These are phyloP conservation scores for Dactylonectria macrodidyma DNA, from an alignment of 2,329 filamentous ascomycete species.

Conservation along the genomic window DNA sequence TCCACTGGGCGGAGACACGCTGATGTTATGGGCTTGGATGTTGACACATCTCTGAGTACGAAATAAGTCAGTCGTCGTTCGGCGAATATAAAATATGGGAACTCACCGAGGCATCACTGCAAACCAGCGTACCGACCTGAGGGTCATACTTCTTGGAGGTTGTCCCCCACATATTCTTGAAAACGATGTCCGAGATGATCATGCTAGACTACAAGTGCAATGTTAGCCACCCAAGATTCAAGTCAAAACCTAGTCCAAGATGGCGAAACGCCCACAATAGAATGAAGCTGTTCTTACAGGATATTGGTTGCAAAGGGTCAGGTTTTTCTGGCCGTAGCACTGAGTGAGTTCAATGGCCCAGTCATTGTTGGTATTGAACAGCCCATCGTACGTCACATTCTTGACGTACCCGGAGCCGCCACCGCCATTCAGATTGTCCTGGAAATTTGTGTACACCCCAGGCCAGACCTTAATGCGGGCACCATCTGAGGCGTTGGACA, in stretches of 20 bases:
- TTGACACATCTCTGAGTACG: neutral
- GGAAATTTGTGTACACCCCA: conserved; percentile 52
- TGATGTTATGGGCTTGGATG: neutral
- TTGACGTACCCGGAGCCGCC: conserved; percentile 65
- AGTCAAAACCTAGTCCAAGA: neutral
- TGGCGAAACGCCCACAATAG: neutral
- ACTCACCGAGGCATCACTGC: neutral
- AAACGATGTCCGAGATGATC: neutral
- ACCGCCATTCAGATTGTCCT: conserved; percentile 71
- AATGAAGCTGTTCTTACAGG: neutral
- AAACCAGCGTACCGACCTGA: neutral
- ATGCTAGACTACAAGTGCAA: neutral
- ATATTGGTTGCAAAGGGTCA: neutral
- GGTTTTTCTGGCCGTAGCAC: conserved; percentile 32
- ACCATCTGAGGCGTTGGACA: conserved; percentile 72
- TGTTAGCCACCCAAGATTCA: neutral
- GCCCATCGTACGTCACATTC: conserved; percentile 78
- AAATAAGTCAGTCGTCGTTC: neutral
- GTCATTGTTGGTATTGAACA: conserved; percentile 73
- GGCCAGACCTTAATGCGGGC: conserved; percentile 84
- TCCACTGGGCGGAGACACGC: neutral
- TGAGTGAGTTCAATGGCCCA: conserved; percentile 40
- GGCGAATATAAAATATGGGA: neutral
- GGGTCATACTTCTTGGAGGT: neutral
- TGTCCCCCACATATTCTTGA: conserved; percentile 1